Conservation (phyloP, 2,329 filamentous ascomycete genomes). For the Nemania sp. region DNA sequence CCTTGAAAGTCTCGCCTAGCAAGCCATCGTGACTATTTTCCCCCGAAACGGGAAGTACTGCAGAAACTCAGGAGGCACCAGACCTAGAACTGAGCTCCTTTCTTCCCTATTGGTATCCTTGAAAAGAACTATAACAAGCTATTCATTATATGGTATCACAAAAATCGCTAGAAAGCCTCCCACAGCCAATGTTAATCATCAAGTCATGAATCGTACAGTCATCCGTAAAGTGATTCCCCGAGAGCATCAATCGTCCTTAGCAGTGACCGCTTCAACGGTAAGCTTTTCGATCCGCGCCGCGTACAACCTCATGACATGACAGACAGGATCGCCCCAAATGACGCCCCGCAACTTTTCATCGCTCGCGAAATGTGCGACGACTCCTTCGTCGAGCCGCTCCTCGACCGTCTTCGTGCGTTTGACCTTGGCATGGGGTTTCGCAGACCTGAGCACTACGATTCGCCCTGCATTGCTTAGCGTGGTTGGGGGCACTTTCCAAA, state of each 20-base stretch:
- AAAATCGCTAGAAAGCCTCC: not conserved
- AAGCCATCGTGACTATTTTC: not conserved
- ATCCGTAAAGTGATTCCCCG: not conserved
- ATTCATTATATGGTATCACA: slow-evolving; percentile 1
- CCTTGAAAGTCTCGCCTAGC: too few relatives aligned
- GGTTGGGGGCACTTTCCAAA: slow-evolving; percentile 75
- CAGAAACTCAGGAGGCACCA: too few relatives aligned
- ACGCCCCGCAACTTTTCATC: slow-evolving; percentile 77
- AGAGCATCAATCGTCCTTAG: slow-evolving; percentile 45
- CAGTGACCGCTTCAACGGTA: slow-evolving; percentile 75
- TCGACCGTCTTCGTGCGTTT: slow-evolving; percentile 62
- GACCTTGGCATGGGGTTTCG: slow-evolving; percentile 53
- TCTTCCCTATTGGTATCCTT: slow-evolving; percentile 50
- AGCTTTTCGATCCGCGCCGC: slow-evolving; percentile 76
- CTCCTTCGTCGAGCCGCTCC: slow-evolving; percentile 66
- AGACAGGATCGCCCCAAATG: slow-evolving; percentile 84
- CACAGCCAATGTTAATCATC: not conserved
- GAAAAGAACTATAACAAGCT: not conserved
- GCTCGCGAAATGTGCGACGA: slow-evolving; percentile 75
- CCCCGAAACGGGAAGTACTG: too few relatives aligned
- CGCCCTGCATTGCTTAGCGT: slow-evolving; percentile 78
- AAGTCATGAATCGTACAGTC: slow-evolving; percentile 31
- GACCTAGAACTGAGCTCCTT: not conserved
- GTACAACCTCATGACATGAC: slow-evolving; percentile 85
- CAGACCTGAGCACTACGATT: slow-evolving; percentile 73